These are phyloP conservation scores for Mycosphaerella arachidis DNA, from an alignment of 2,329 filamentous ascomycete genomes.

Conservation along the genomic window DNA sequence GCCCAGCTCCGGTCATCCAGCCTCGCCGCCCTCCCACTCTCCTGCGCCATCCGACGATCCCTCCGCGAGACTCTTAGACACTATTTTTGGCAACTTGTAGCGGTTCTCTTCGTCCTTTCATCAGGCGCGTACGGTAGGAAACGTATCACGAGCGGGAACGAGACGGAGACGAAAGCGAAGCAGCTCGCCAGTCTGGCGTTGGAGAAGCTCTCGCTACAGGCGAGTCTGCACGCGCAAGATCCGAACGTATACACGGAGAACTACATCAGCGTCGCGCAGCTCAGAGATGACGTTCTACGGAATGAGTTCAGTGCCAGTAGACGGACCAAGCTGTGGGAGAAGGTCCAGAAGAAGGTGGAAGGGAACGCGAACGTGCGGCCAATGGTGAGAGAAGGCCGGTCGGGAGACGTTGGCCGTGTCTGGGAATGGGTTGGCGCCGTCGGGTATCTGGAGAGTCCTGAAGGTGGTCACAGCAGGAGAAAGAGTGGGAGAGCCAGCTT, in stretches of 20 bases:
- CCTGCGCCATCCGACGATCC: conserved; percentile 73
- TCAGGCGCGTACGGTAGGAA: conserved; percentile 59
- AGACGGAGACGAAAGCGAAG: conserved; percentile 69
- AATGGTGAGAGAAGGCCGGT: conserved; percentile 61
- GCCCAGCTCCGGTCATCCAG: conserved; percentile 73
- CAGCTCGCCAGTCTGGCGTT: conserved; percentile 79
- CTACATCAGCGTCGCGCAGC: conserved; percentile 80
- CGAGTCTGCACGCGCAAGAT: conserved; percentile 67
- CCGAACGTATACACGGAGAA: conserved; percentile 63
- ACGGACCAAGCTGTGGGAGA: conserved; percentile 77
- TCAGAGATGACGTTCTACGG: conserved; percentile 85
- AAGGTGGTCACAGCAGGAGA: conserved; percentile 15
- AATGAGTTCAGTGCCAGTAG: conserved; percentile 72
- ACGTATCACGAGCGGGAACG: conserved; percentile 58
- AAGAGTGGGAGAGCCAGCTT: conserved; percentile 30
- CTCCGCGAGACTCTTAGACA: conserved; percentile 75
- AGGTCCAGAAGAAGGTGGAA: conserved; percentile 80
- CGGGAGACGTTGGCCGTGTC: conserved; percentile 54
- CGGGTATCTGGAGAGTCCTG: conserved; percentile 29
- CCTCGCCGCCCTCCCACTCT: conserved; percentile 85
- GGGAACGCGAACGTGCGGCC: conserved; percentile 86
- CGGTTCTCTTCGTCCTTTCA: conserved; percentile 51
- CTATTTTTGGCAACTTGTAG: conserved; percentile 80
- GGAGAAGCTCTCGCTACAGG: conserved; percentile 76
- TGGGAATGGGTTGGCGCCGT: conserved; percentile 67